phyloP scores from a whole-genome alignment of 176 grass and related monocot genomes.

The Triticum aestivum region DNA sequence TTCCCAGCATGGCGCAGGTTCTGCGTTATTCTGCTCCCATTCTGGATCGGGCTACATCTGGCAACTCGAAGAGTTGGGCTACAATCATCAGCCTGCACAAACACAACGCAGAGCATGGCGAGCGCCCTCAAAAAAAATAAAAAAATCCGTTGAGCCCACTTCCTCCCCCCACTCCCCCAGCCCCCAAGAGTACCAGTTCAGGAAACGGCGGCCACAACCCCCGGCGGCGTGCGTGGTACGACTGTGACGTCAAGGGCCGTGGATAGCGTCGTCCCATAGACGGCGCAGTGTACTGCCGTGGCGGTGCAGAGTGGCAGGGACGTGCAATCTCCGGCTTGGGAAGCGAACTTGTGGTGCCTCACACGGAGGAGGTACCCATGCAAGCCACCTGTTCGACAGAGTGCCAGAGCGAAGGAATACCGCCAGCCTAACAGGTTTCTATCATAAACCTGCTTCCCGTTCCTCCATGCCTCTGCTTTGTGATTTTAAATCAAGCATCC shows the following conservation, averaged over 20 bases:
- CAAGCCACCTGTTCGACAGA: slow-evolving; percentile 14
- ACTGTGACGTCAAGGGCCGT: slow-evolving; percentile 2
- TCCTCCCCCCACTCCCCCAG: neutral
- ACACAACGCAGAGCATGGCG: no score
- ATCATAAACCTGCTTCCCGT: neutral
- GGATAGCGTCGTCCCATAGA: neutral
- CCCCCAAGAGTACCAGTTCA: neutral
- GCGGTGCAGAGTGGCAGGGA: neutral
- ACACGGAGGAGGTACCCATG: neutral
- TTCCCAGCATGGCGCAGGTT: no score
- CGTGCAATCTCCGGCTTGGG: neutral
- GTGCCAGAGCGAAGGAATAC: neutral
- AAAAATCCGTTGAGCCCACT: neutral
- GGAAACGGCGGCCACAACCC: neutral
- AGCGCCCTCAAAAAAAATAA: no score
- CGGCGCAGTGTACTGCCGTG: neutral
- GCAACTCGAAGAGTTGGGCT: no score
- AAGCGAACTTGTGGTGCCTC: neutral
- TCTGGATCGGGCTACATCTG: no score
- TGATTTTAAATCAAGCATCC: neutral
- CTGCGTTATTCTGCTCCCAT: no score
- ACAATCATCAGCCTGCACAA: no score
- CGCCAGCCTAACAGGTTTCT: neutral
- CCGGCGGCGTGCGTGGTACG: neutral
- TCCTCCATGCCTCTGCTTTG: neutral